Evolutionary conservation across 176 grass and related monocot species (phyloP).

Genomic region (Hsuehochloa calcarea): DNA sequence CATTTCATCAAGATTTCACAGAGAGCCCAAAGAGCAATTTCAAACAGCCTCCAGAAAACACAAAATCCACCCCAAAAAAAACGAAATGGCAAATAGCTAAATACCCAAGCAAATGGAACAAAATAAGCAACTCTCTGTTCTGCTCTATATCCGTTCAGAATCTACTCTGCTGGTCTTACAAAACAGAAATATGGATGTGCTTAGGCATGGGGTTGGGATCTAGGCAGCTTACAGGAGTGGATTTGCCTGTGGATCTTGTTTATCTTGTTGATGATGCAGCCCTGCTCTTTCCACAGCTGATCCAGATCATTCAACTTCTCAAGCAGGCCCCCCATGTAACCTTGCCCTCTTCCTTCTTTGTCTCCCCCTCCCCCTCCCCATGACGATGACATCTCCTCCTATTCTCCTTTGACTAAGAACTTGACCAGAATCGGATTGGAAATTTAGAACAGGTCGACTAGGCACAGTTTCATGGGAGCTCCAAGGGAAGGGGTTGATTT

Average conservation of each 20-base stretch:
- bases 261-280: constrained; percentile 17
- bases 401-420: not conserved
- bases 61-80: not conserved
- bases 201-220: not conserved
- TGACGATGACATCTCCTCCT: not conserved
- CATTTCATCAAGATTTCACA: not conserved
- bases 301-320: constrained; percentile 36
- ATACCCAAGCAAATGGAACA: not conserved
- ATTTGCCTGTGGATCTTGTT: constrained; percentile 42
- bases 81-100: not conserved
- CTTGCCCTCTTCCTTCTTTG: not conserved
- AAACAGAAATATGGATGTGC: not conserved
- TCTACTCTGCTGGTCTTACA: not conserved
- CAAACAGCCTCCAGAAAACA: not conserved
- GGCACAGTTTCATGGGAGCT: not conserved
- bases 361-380: not conserved
- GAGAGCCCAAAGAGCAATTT: not conserved
- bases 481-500: not conserved
- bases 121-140: not conserved
- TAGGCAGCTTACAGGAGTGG: constrained; percentile 28
- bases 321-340: not conserved
- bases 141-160: not conserved
- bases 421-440: not conserved
- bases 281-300: constrained; percentile 30
- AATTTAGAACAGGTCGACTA: not conserved